A percentile compares a stretch with the other conserved stretches of the same genome.
Evolutionary conservation across 164 flowering plant species (phyloP).

Genomic region (Umbilicus rupestris): DNA sequence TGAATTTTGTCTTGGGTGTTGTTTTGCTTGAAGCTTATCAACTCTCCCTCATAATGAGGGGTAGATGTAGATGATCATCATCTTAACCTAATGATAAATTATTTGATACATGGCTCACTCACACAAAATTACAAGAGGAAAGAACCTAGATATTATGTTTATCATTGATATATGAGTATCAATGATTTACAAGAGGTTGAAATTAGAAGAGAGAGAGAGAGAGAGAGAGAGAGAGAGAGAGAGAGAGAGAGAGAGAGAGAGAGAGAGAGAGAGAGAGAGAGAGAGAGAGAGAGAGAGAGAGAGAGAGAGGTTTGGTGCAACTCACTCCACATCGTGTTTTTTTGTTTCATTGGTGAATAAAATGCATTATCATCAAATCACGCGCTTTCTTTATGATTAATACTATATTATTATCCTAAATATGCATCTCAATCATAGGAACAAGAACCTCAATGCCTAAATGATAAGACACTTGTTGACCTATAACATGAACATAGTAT

Average conservation of each 20-base stretch:
- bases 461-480: background rate
- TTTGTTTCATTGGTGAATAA: background rate
- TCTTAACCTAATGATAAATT: background rate
- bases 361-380: background rate
- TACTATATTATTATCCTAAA: background rate
- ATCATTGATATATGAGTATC: too few species aligned
- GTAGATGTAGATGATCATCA: background rate
- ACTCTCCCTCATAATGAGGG: background rate
- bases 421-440: background rate
- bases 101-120: background rate
- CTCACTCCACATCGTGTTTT: background rate
- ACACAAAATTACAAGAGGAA: background rate
- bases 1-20: background rate
- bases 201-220: background rate
- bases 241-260: too few species aligned
- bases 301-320: constrained; percentile 1
- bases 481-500: background rate
- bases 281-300: too few species aligned
- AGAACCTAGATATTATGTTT: too few species aligned
- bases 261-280: too few species aligned
- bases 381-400: background rate
- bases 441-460: background rate
- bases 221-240: too few species aligned
- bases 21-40: constrained; percentile 2
- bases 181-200: too few species aligned